These are phyloP conservation scores for Berkeleyomyces rouxiae DNA, from an alignment of 2,329 filamentous ascomycete genomes.

Conservation along the genomic window DNA sequence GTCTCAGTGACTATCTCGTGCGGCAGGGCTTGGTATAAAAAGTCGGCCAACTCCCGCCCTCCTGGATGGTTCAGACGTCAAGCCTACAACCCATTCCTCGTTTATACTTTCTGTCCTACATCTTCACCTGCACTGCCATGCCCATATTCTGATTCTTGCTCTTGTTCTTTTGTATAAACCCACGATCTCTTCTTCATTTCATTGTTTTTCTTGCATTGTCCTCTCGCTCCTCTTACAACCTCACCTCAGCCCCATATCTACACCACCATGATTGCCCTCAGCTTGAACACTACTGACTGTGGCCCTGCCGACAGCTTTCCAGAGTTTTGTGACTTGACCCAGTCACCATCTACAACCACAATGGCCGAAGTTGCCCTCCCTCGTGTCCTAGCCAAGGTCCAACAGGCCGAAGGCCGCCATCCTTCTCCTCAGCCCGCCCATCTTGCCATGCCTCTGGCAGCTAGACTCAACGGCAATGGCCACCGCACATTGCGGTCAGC, in stretches of 20 bases:
- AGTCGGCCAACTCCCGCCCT: neutral
- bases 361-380: slow-evolving; percentile 13
- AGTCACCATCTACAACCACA: slow-evolving; percentile 16
- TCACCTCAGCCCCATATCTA: neutral
- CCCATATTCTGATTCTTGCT: neutral
- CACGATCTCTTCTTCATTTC: neutral
- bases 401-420: neutral
- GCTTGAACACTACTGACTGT: slow-evolving; percentile 25
- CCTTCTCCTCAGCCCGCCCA: slow-evolving; percentile 83
- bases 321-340: slow-evolving; percentile 27
- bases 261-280: slow-evolving; percentile 23
- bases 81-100: neutral
- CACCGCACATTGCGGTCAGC: slow-evolving; percentile 70
- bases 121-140: neutral
- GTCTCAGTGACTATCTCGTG: neutral
- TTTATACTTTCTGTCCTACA: neutral
- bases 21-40: slow-evolving; percentile 9
- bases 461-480: slow-evolving; percentile 37
- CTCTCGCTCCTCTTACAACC: neutral
- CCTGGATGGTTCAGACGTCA: neutral
- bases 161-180: neutral
- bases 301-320: slow-evolving; percentile 26
- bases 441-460: slow-evolving; percentile 50
- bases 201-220: neutral
- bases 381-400: slow-evolving; percentile 6